Conservation (phyloP, 2,329 filamentous ascomycete genomes). For the Sphaerulina populicola region DNA sequence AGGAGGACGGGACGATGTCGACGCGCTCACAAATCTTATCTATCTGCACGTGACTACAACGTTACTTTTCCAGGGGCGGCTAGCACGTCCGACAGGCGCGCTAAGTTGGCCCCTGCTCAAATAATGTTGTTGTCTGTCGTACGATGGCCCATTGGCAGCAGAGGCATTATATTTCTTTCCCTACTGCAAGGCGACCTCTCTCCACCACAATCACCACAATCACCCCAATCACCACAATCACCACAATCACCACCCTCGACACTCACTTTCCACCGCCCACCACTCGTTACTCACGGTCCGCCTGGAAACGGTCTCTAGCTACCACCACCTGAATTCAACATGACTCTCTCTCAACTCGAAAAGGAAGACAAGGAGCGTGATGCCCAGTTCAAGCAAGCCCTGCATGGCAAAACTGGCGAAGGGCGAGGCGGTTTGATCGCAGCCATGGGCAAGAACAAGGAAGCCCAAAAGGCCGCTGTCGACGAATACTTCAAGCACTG, state of each 20-base stretch:
- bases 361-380: slow-evolving; percentile 34
- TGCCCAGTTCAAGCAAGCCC: slow-evolving; percentile 78
- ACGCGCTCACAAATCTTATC: background rate
- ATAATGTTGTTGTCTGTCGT: slow-evolving; percentile 8
- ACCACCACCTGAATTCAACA: slow-evolving; percentile 38
- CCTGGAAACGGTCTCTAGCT: slow-evolving; percentile 13
- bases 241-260: background rate
- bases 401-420: slow-evolving; percentile 63
- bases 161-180: slow-evolving; percentile 1
- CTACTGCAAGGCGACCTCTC: background rate
- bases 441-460: slow-evolving; percentile 74
- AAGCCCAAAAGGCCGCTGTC: slow-evolving; percentile 70
- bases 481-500: slow-evolving; percentile 96
- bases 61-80: background rate
- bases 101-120: slow-evolving; percentile 2
- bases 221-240: background rate
- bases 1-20: too few relatives aligned
- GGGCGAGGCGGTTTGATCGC: slow-evolving; percentile 73
- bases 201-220: background rate
- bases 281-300: slow-evolving; percentile 1
- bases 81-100: background rate
- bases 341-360: slow-evolving; percentile 34
- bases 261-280: background rate
- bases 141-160: slow-evolving; percentile 7
- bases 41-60: background rate